These are phyloP conservation scores for Wickerhamomyces queroliae DNA, from an alignment of 805 yeast genomes.

Conservation along the genomic window DNA sequence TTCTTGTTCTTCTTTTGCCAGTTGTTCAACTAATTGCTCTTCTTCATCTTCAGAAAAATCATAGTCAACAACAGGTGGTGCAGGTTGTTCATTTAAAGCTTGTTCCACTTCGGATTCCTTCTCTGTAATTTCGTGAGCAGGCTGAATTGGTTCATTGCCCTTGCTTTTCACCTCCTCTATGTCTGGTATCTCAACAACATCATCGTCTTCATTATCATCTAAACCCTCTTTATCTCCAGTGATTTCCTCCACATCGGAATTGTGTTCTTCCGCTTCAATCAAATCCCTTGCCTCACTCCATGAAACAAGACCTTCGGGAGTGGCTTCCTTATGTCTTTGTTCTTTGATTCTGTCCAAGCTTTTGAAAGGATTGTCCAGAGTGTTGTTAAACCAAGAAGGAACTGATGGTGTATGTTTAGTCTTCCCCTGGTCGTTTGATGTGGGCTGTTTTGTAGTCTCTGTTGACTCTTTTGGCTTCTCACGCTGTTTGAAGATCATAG, in stretches of 20 bases:
- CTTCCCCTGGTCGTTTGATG: neutral
- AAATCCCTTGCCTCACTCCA: conserved; percentile 41
- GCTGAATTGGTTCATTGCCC: neutral
- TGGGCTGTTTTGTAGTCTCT: neutral
- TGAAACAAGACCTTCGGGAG: conserved; percentile 43
- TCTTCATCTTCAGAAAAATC: conserved; percentile 79
- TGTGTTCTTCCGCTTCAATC: conserved; percentile 12
- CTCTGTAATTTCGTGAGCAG: neutral
- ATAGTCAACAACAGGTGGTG: conserved; percentile 37
- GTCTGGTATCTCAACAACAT: conserved; percentile 7
- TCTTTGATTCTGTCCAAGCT: neutral
- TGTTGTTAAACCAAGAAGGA: conserved; percentile 1
- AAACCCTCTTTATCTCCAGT: neutral
- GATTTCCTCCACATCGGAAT: too few relatives aligned
- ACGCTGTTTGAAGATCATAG: too few relatives aligned
- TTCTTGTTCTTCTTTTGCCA: conserved; percentile 67
- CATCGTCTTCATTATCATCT: conserved; percentile 11
- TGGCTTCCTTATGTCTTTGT: conserved; percentile 28
- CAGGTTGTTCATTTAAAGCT: conserved; percentile 4
- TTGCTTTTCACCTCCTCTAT: conserved; percentile 2
- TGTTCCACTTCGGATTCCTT: neutral
- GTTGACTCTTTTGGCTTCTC: neutral
- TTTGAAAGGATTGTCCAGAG: conserved; percentile 2
- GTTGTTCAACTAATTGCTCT: conserved; percentile 51
- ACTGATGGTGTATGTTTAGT: neutral